Evolutionary conservation across 257 asterid species (phyloP).

Genomic region (Capsicum baccatum): DNA sequence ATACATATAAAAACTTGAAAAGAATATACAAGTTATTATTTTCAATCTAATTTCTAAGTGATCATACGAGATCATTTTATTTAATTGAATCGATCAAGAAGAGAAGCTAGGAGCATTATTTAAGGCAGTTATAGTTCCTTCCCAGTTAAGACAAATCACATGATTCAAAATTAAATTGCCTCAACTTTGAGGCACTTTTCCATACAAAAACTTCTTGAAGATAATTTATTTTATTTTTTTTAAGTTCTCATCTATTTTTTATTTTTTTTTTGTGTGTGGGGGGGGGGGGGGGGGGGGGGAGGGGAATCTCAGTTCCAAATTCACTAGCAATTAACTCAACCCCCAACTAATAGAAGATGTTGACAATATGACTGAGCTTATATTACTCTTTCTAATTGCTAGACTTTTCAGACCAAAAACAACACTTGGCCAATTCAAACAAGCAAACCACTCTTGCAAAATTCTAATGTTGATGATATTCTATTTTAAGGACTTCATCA

Average conservation of each 20-base stretch:
- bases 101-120: not conserved
- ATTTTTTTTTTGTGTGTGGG: too few relatives aligned
- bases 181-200: not conserved
- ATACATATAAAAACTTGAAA: too few relatives aligned
- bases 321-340: not conserved
- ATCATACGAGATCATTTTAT: not conserved
- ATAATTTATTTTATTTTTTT: too few relatives aligned
- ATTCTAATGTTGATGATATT: not conserved
- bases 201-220: not conserved
- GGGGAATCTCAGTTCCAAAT: not conserved
- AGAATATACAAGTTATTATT: too few relatives aligned
- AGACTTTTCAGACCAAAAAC: not conserved
- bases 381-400: not conserved
- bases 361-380: not conserved
- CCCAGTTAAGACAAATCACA: too few relatives aligned
- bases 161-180: not conserved
- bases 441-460: not conserved
- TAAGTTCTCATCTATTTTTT: too few relatives aligned
- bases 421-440: not conserved
- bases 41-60: not conserved
- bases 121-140: not conserved
- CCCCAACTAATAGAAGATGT: not conserved
- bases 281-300: too few relatives aligned
- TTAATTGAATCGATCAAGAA: not conserved
- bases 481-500: not conserved